Base-by-base conservation (phyloP, 768 basidiomycete species). In the Boletus subcaerulescens region DNA sequence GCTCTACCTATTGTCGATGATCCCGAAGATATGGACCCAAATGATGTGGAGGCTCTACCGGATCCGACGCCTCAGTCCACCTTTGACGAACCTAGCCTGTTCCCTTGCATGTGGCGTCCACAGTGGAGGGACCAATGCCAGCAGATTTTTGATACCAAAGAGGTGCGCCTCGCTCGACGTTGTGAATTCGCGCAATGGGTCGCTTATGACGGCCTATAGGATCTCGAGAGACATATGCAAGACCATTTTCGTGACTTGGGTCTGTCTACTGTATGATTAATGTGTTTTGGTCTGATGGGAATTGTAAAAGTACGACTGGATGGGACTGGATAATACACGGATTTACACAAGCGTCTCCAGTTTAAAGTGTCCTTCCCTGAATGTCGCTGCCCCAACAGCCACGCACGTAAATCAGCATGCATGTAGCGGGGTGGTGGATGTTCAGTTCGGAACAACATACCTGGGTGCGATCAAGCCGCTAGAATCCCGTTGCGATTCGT, bases 61-160 rank as follows among this genome's bases (percentile, higher is more conserved):
- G 53, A 49, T 32, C 41, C 50, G 22, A 48, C 20, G 2, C 13
- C 48, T 32, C 51, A 24, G 35, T 38, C 7, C 14, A 52, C 52
- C 15, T 41, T 46, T 15, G 68, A 70, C 5, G 66, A 68, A 5
- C 54, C 47, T 24, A 18, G 10, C 4, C 39, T 68, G 44, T 65
- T 59, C 48, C 64, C 70, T 14, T 70, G 69, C 44, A 49, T 65
- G 62, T 70, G 69, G 69, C 66, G 68, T 33, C 64, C 66, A 15
- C 47, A 63, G 3, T 56, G 56, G 52, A 58, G 60, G 45, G 64
- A 68, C 7, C 70, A 60, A 48, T 70, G 69, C 40, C 62, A 56
- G 22, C 60, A 59, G 13, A n/a, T 55, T 3, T 70, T 72, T 40
- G 69, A 70, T 53, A 44, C 62, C 53, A 70, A 61, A 38, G 69